A percentile compares a stretch with the other conserved stretches of the same genome.
Evolutionary conservation across 176 grass and related monocot genomes (phyloP).

Genomic region (Themeda triandra): DNA sequence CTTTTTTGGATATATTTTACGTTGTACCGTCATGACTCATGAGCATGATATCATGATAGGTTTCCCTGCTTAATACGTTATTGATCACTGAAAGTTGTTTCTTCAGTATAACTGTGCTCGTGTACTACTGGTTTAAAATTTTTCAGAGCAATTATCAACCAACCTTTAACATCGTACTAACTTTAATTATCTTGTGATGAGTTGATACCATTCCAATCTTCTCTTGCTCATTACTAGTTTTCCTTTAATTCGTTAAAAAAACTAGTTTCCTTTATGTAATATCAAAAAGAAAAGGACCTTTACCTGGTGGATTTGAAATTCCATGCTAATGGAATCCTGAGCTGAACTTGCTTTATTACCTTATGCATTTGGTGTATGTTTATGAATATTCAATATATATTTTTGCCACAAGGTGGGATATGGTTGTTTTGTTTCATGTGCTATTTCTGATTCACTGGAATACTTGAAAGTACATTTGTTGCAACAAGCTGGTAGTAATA

Average conservation of each 20-base stretch:
- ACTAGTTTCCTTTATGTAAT: background rate
- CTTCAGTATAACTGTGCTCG: background rate
- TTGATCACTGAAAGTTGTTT: background rate
- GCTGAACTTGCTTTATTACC: background rate
- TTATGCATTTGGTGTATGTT: background rate
- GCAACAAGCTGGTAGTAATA: constrained; percentile 13
- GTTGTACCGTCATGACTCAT: background rate
- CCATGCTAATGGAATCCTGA: background rate
- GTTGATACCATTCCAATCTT: background rate
- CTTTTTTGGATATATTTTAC: background rate
- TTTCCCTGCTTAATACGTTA: background rate
- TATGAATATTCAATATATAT: background rate
- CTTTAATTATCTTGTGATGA: background rate
- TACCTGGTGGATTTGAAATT: background rate
- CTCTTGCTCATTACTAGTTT: background rate
- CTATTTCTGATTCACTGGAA: background rate
- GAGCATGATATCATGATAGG: background rate
- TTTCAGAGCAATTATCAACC: background rate
- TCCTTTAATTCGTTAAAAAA: background rate
- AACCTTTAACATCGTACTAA: background rate
- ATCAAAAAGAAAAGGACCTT: background rate
- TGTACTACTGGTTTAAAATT: background rate
- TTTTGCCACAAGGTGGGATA: background rate
- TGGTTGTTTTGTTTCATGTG: background rate
- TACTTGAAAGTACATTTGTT: background rate